These are phyloP conservation scores for Arabidopsis hybrid DNA, from an alignment of 441 rosid species.

Conservation along the genomic window DNA sequence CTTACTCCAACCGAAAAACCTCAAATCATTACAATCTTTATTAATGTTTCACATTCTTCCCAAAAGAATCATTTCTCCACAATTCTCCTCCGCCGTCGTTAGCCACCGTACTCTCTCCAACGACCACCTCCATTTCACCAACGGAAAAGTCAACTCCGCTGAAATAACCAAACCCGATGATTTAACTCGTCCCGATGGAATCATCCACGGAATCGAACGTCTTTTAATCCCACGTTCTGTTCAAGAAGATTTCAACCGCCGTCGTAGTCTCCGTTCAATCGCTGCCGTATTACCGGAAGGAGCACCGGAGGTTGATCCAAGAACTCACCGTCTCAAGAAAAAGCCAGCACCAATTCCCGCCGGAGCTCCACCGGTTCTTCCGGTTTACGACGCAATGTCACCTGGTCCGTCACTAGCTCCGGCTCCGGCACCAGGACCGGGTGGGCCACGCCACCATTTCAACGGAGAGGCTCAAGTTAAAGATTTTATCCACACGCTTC, in stretches of 20 bases:
- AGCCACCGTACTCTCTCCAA: slow-evolving; percentile 61
- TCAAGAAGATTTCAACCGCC: slow-evolving; percentile 68
- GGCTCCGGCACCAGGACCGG: slow-evolving; percentile 81
- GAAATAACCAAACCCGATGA: slow-evolving; percentile 55
- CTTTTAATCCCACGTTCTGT: slow-evolving; percentile 68
- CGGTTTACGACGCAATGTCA: slow-evolving; percentile 71
- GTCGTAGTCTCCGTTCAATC: slow-evolving; percentile 62
- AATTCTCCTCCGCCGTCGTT: slow-evolving; percentile 41
- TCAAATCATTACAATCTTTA: slow-evolving; percentile 59
- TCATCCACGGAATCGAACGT: slow-evolving; percentile 71
- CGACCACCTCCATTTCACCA: slow-evolving; percentile 47
- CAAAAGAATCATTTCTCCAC: slow-evolving; percentile 42
- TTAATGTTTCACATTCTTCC: slow-evolving; percentile 66
- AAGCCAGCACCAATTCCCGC: slow-evolving; percentile 46
- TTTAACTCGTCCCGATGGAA: slow-evolving; percentile 65
- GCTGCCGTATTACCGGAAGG: slow-evolving; percentile 70
- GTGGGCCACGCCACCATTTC: slow-evolving; percentile 70
- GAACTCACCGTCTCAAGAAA: slow-evolving; percentile 70
- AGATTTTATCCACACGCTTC: slow-evolving; percentile 68
- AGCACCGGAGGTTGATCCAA: slow-evolving; percentile 74
- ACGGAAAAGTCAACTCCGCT: slow-evolving; percentile 51
- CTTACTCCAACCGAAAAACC: slow-evolving; percentile 72
- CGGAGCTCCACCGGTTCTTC: slow-evolving; percentile 63
- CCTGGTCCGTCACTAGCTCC: slow-evolving; percentile 76
- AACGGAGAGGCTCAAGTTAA: slow-evolving; percentile 73